Evolutionary conservation across 345 rosid species (phyloP).

Genomic region (Toxicodendron radicans): DNA sequence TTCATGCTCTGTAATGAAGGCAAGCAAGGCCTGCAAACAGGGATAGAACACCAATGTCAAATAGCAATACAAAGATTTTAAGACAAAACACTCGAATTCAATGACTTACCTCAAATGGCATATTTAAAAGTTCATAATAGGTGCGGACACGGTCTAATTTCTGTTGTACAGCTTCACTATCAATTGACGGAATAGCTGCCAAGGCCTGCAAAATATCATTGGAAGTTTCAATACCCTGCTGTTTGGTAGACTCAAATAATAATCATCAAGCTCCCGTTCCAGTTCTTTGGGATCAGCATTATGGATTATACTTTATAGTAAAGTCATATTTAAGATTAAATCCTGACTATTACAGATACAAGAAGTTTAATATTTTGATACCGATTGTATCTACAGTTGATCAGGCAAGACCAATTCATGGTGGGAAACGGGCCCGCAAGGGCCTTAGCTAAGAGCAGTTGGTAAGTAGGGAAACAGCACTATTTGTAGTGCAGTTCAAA

Average conservation of each 20-base stretch:
- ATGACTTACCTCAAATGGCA: constrained; percentile 89
- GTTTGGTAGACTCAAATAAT: neutral
- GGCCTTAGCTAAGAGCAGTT: neutral
- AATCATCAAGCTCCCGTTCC: neutral
- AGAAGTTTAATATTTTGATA: neutral
- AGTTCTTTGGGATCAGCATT: constrained; percentile 8
- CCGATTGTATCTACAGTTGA: neutral
- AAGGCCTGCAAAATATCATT: constrained; percentile 60
- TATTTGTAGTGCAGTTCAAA: neutral
- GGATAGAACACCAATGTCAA: neutral
- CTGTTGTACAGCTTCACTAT: constrained; percentile 70
- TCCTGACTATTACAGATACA: neutral
- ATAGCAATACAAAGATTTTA: neutral
- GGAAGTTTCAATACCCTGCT: neutral
- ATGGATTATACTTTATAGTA: neutral
- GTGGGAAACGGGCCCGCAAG: neutral
- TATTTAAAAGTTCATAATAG: constrained; percentile 85
- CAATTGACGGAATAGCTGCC: constrained; percentile 85
- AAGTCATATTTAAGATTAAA: neutral
- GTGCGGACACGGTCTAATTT: constrained; percentile 84
- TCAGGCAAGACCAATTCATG: neutral
- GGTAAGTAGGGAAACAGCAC: neutral
- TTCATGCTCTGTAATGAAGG: constrained; percentile 77
- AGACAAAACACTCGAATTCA: neutral
- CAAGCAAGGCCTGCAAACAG: constrained; percentile 73